phyloP scores from a whole-genome alignment of 805 yeast genomes.

The Maudiozyma barnettii region DNA sequence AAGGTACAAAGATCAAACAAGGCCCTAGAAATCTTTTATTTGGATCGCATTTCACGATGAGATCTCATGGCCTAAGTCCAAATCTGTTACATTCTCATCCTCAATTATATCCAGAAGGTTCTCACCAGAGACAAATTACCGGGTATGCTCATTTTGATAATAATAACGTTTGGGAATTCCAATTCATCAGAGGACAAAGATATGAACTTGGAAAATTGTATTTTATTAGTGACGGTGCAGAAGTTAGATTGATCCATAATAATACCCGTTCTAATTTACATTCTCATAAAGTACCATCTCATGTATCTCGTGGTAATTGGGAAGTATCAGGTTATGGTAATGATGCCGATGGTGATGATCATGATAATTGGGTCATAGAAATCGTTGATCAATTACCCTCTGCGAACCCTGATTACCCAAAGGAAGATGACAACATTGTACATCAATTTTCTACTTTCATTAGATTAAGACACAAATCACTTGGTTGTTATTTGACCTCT shows the following conservation, averaged over 20 bases:
- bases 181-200: constrained; percentile 31
- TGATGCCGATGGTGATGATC: constrained; percentile 52
- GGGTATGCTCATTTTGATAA: constrained; percentile 68
- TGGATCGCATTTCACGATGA: constrained; percentile 38
- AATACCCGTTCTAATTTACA: constrained; percentile 59
- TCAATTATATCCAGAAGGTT: constrained; percentile 67
- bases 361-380: constrained; percentile 73
- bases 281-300: constrained; percentile 58
- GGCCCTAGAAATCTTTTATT: constrained; percentile 59
- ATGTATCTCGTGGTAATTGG: constrained; percentile 41
- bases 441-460: constrained; percentile 82
- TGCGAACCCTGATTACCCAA: constrained; percentile 17
- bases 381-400: constrained; percentile 48
- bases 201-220: not conserved
- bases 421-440: constrained; percentile 42
- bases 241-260: constrained; percentile 53
- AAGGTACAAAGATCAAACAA: constrained; percentile 54
- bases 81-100: constrained; percentile 68
- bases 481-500: constrained; percentile 81
- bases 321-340: constrained; percentile 74
- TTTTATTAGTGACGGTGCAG: constrained; percentile 46
- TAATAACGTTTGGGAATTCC: constrained; percentile 61
- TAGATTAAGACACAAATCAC: constrained; percentile 55
- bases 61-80: constrained; percentile 67
- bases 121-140: constrained; percentile 69